Base-by-base conservation (phyloP, 805 yeast genomes). In the Wickerhamia fluorescens region DNA sequence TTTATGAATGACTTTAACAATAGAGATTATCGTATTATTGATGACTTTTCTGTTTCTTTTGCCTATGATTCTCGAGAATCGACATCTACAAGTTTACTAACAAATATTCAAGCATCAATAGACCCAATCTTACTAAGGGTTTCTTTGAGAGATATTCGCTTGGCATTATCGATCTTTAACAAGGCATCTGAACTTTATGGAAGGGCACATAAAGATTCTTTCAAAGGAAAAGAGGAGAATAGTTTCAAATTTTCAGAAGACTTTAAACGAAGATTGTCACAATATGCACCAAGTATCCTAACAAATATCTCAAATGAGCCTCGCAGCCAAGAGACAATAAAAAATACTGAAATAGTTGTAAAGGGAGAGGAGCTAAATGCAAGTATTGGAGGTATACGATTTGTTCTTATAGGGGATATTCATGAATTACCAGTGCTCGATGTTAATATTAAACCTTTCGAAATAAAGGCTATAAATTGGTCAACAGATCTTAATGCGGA, bases 351-450 rank as follows among this genome's bases (percentile, higher is more conserved):
- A 11, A 58, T 73, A 1, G 46, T 78, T 2, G 58, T 84, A 5
- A 72, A 73, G 35, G 83, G 80, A 1, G 96, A 88, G 51, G 75
- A 71, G 24, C 54, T 86, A 25, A 63, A 56, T 24, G 78, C 78
- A 0, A 72, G 72, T 25, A 53, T 85, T 35, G 85, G 81, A 10
- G 96, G 96, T 0, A 47, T 83, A 37, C 66, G 96, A 37, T 53
- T 87, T 27, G 94, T 88, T 2, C 58, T 88, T 28, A 82, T 88
- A 38, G 96, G 96, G 49, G 94, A 85, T 50, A 79, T 84, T 25
- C 92, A 87, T 48, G 96, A 88, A 49, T 63, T 88, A 38, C 96
- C 97, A 0, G 79, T 87, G 21, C 44, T 85, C 10, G 96, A 88
- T 53, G 64, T 84, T 69, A 71, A 73, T 31, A 62, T 85, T 6